Percentiles rank a stretch among this genome's conserved stretches.
Conservation (phyloP, 345 rosid species). For the Ceriops decandra region DNA sequence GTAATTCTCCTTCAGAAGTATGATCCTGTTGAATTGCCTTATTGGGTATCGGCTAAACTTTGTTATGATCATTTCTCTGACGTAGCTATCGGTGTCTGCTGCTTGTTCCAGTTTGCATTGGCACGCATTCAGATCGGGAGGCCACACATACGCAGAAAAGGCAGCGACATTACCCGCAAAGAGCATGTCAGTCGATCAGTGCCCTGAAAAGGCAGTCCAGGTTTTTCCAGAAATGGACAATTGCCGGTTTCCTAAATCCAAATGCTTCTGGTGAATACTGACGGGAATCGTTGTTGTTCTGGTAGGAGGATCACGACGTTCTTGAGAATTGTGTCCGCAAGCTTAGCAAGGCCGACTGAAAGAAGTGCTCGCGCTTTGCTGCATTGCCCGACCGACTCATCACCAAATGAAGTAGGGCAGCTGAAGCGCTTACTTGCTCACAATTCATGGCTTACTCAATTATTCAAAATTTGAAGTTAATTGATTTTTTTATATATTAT, state of each 20-base stretch:
- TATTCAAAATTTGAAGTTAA: too few relatives aligned
- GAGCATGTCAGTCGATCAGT: constrained; percentile 56
- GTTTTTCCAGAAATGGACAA: constrained; percentile 79
- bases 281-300: constrained; percentile 68
- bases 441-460: too few relatives aligned
- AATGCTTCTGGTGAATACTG: constrained; percentile 81
- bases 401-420: too few relatives aligned
- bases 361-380: constrained; percentile 60
- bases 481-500: too few relatives aligned
- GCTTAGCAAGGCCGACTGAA: constrained; percentile 46
- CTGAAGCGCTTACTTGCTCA: too few relatives aligned
- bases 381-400: constrained; percentile 19
- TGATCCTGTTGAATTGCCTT: neutral
- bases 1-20: constrained; percentile 19
- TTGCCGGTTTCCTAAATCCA: constrained; percentile 74
- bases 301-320: constrained; percentile 88
- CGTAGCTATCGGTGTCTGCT: too few relatives aligned
- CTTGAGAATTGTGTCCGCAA: constrained; percentile 77
- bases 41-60: neutral
- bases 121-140: constrained; percentile 89
- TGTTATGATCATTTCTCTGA: too few relatives aligned
- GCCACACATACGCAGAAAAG: constrained; percentile 55
- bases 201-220: constrained; percentile 89
- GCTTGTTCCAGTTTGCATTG: constrained; percentile 61
- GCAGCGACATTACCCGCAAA: constrained; percentile 66